A percentile compares a stretch with the other conserved stretches of the same genome.
Conservation (phyloP, 768 basidiomycete species). For the Hericium erinaceus region DNA sequence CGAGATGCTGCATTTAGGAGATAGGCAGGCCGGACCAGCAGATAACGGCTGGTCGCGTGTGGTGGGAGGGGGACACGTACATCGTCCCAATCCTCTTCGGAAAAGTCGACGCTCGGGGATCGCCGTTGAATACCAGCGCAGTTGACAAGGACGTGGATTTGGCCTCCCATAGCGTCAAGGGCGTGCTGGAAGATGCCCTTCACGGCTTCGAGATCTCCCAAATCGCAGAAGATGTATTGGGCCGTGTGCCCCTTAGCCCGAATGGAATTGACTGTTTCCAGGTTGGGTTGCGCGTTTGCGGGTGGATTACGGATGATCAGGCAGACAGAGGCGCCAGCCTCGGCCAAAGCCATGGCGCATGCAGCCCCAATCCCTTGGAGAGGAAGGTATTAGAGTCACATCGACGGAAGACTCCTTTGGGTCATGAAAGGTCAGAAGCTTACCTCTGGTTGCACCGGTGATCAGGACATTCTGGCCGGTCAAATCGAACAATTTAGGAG, state of each 20-base stretch:
- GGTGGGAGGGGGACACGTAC: conserved; percentile 29
- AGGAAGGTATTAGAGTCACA: not conserved
- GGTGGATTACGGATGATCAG: conserved; percentile 37
- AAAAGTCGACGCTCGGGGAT: conserved; percentile 54
- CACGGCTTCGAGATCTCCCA: conserved; percentile 41
- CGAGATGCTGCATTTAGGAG: not conserved
- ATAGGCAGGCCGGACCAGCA: not conserved
- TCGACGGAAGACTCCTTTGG: conserved; percentile 2
- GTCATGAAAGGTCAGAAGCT: conserved; percentile 13
- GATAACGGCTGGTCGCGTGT: conserved; percentile 3
- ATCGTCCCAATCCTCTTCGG: conserved; percentile 64
- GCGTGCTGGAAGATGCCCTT: conserved; percentile 39
- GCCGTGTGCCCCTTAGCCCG: conserved; percentile 25
- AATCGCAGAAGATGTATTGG: conserved; percentile 46
- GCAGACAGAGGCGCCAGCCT: conserved; percentile 44
- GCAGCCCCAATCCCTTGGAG: conserved; percentile 43
- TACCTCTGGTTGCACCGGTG: conserved; percentile 75
- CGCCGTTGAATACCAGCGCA: conserved; percentile 57
- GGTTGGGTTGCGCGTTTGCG: conserved; percentile 24
- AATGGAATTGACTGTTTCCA: conserved; percentile 28
- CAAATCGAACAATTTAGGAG: conserved; percentile 59
- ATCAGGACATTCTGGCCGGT: conserved; percentile 61
- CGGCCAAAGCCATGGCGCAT: conserved; percentile 43
- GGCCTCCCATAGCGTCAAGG: conserved; percentile 38
- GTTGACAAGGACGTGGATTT: conserved; percentile 58